These are phyloP conservation scores for Penicillium alfredii DNA, from an alignment of 495 filamentous ascomycete genomes.

Conservation along the genomic window DNA sequence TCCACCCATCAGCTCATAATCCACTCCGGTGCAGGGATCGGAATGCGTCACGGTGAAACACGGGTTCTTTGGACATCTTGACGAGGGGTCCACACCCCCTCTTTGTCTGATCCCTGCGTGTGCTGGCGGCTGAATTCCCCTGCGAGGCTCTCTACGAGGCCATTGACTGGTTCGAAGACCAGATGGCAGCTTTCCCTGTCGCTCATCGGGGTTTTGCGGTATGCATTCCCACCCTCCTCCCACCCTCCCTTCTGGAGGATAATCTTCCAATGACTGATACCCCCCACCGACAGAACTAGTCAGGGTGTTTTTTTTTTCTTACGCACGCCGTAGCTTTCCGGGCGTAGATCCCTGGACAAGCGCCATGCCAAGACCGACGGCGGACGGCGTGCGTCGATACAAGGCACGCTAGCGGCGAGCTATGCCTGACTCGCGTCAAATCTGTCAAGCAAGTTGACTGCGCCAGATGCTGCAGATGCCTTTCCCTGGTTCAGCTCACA, in stretches of 20 bases:
- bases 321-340: slow-evolving; percentile 1
- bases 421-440: slow-evolving; percentile 15
- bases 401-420: slow-evolving; percentile 11
- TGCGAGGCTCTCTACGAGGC: too few relatives aligned
- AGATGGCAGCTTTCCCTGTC: slow-evolving; percentile 3
- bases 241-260: neutral
- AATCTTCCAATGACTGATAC: slow-evolving; percentile 6
- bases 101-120: slow-evolving; percentile 28
- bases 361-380: slow-evolving; percentile 37
- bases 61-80: slow-evolving; percentile 8
- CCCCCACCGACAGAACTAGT: neutral
- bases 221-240: slow-evolving; percentile 4
- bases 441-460: slow-evolving; percentile 26
- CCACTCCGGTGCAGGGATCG: slow-evolving; percentile 22
- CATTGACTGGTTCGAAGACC: slow-evolving; percentile 5
- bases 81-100: slow-evolving; percentile 14
- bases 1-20: slow-evolving; percentile 9
- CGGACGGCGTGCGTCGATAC: slow-evolving; percentile 20
- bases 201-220: slow-evolving; percentile 3
- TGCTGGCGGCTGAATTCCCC: slow-evolving; percentile 2
- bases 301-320: neutral
- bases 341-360: slow-evolving; percentile 26
- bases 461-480: slow-evolving; percentile 18
- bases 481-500: neutral
- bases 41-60: slow-evolving; percentile 19